Evolutionary conservation across 2,329 filamentous ascomycete species (phyloP).

Genomic region (Nemania sp.): DNA sequence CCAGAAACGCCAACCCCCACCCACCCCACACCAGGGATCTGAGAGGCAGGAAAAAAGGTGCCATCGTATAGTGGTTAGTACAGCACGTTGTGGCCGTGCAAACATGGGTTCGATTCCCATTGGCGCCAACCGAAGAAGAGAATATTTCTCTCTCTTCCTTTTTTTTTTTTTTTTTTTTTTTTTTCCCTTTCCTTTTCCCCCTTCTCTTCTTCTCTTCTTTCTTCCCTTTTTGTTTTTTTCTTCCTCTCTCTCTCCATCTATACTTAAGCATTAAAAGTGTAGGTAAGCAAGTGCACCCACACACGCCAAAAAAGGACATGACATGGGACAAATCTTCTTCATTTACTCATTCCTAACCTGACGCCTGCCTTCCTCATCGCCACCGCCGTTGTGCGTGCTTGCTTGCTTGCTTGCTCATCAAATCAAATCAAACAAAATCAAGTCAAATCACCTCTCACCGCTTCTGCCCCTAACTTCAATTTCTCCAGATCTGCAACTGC

Average conservation of each 20-base stretch:
- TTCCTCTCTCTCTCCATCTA: too few relatives aligned
- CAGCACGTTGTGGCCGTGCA: constrained; percentile 13
- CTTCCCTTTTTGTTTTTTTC: too few relatives aligned
- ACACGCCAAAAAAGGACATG: not conserved
- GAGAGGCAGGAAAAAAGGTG: not conserved
- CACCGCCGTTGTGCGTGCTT: not conserved
- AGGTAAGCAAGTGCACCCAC: too few relatives aligned
- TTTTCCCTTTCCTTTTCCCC: not conserved
- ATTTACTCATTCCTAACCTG: constrained; percentile 19
- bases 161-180: not conserved
- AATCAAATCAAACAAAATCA: not conserved
- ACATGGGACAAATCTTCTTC: constrained; percentile 16
- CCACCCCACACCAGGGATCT: not conserved
- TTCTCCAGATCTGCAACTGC: not conserved
- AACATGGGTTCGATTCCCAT: constrained; percentile 10
- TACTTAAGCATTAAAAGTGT: too few relatives aligned
- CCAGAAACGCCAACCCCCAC: not conserved
- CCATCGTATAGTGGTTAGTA: constrained; percentile 16
- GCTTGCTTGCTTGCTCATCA: too few relatives aligned
- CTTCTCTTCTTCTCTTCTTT: too few relatives aligned
- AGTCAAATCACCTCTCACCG: not conserved
- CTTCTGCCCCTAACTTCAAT: not conserved
- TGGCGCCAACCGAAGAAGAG: not conserved
- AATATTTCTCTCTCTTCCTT: not conserved
- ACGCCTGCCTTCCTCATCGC: not conserved